Percentiles rank a stretch among this genome's conserved stretches.
These are phyloP conservation scores for Eruca vesicaria DNA, from an alignment of 441 rosid genomes.

Conservation along the genomic window DNA sequence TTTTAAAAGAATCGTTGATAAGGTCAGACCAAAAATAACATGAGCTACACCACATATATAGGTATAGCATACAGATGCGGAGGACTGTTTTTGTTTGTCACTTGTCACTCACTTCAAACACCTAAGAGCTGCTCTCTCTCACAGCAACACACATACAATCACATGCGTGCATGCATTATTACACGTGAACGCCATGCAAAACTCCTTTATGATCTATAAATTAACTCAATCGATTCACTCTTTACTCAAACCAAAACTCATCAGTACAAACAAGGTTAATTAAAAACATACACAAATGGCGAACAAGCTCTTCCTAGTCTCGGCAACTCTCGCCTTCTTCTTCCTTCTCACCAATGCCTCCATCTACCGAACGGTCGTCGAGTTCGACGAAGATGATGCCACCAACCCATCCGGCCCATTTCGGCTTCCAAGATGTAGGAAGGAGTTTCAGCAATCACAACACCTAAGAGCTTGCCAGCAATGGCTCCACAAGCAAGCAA, in stretches of 20 bases:
- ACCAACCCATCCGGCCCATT: conserved; percentile 11
- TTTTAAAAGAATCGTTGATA: background rate
- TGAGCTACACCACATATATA: background rate
- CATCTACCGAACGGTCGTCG: conserved; percentile 35
- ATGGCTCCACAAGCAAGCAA: background rate
- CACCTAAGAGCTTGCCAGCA: conserved; percentile 16
- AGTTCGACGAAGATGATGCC: conserved; percentile 18
- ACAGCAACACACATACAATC: background rate
- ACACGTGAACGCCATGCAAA: conserved; percentile 36
- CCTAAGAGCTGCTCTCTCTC: conserved; percentile 2
- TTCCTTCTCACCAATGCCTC: conserved; percentile 35
- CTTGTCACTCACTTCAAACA: conserved; percentile 27
- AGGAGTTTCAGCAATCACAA: conserved; percentile 22
- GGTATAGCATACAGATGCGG: conserved; percentile 18
- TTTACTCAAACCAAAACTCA: background rate
- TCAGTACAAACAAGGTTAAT: background rate
- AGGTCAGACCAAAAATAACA: background rate
- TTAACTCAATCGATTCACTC: background rate
- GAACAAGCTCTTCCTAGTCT: conserved; percentile 27
- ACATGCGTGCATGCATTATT: background rate
- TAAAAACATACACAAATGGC: conserved; percentile 24
- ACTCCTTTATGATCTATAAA: background rate
- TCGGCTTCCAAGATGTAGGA: background rate
- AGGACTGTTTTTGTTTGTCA: background rate
- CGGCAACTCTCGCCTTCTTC: conserved; percentile 23